A percentile compares a stretch with the other conserved stretches of the same genome.
phyloP scores from a whole-genome alignment of 78 protist genomes.

The Creolimax fragrantissima region DNA sequence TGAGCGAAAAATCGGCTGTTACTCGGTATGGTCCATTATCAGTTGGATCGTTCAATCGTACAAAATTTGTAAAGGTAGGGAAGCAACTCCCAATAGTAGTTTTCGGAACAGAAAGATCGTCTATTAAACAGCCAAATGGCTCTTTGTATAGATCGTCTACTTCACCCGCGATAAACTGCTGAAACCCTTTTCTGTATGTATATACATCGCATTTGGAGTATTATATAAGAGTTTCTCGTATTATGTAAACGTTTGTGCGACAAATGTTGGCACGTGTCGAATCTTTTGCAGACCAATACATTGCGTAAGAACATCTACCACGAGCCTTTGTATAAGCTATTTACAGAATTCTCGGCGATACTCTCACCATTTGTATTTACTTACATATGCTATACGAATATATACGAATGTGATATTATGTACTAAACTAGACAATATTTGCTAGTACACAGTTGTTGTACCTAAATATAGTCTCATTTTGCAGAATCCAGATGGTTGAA shows the following conservation, averaged over 20 bases:
- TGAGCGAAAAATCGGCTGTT: neutral
- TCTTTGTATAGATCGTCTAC: neutral
- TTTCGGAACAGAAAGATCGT: neutral
- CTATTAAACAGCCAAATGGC: neutral
- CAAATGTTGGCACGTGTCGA: neutral
- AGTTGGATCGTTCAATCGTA: neutral
- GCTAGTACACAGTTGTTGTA: neutral
- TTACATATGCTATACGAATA: neutral
- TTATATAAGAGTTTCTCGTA: too few relatives aligned
- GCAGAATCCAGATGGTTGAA: neutral
- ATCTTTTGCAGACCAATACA: too few relatives aligned
- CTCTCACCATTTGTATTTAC: neutral
- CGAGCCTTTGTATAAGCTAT: neutral
- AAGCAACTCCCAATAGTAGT: neutral
- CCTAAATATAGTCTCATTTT: neutral
- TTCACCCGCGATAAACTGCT: neutral
- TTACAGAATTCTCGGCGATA: neutral
- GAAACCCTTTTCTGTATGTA: neutral
- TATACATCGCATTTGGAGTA: too few relatives aligned
- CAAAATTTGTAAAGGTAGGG: neutral
- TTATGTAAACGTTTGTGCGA: neutral
- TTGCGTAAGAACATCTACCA: neutral
- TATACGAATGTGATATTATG: neutral
- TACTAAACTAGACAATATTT: neutral
- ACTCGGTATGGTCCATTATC: neutral